Base-by-base conservation (phyloP, 805 yeast species). In the Tetrapisispora phaffii region DNA sequence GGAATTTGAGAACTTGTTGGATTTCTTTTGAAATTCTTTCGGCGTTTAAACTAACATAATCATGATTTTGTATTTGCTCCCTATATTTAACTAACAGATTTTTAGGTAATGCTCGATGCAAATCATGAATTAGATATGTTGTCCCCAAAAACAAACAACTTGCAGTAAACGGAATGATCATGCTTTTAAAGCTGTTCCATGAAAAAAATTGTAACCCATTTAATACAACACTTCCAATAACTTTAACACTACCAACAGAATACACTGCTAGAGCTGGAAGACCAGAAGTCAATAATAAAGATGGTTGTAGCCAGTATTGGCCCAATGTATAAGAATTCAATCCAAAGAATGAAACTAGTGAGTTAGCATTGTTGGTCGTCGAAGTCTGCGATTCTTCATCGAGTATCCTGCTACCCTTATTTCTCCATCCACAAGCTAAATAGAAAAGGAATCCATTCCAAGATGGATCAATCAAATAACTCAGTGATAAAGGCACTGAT, bases 51-150 rank as follows among this genome's bases (percentile, higher is more conserved):
- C 84, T 93, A 12, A 85, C 79, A 56, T 88, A 93, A 48, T 89
- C 96, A 53, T 79, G 64, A 15, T 74, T 76, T 35, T 71, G 70
- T 29, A 93, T 69, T 55, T 82, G 83, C 7, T 58, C 58, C 50
- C 75, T 76, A 52, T 90, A 75, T 62, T 84, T 86, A 40, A 73
- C 70, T 0, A 93, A 87, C 47, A 87, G 74, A 47, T 88, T 88
- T 52, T 87, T 71, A 17, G 96, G 94, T 54, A 86, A 78, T 0
- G 97, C 95, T 54, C 82, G 77, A 2, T 97, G 97, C 13, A 94
- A 77, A 62, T 93, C 97, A 47, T 73, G 70, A 17, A 87, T 67
- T 46, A 88, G 60, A 55, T 85, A 87, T 34, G 78, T 76, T 0
- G 75, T 66, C 0, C 82, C 71, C 13, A 77, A 68, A 1, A 77